Conservation (phyloP, 2,329 filamentous ascomycete genomes). For the Diaporthe vaccinii region DNA sequence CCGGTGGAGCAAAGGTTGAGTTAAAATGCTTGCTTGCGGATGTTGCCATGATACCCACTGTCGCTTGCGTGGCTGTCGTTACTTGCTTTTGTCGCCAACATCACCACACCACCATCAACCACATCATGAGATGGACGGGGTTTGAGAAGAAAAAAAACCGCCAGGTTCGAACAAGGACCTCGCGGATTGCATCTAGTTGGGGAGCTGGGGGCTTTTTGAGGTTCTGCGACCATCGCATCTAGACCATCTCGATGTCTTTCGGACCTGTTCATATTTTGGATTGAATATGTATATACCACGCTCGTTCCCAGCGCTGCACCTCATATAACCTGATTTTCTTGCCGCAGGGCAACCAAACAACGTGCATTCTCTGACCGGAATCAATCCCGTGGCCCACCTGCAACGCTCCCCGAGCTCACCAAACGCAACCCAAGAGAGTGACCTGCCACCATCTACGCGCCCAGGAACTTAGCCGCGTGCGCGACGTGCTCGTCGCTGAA, state of each 20-base stretch:
- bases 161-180: not conserved
- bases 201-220: not conserved
- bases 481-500: conserved; percentile 93
- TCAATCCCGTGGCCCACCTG: not conserved
- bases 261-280: conserved; percentile 16
- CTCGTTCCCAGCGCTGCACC: conserved; percentile 30
- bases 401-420: not conserved
- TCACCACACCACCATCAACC: conserved; percentile 4
- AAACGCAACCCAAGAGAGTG: not conserved
- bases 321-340: conserved; percentile 3
- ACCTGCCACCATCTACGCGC: conserved; percentile 44
- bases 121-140: not conserved
- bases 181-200: conserved; percentile 6
- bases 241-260: conserved; percentile 28
- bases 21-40: conserved; percentile 49
- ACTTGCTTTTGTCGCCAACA: conserved; percentile 25
- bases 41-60: conserved; percentile 35
- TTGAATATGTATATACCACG: conserved; percentile 36
- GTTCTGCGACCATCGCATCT: not conserved
- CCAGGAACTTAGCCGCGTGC: conserved; percentile 88
- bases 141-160: not conserved
- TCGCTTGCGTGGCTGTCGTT: conserved; percentile 33
- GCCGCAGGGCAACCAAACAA: not conserved
- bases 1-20: conserved; percentile 62
- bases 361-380: not conserved